Evolutionary conservation across 106 monocot genomes (phyloP).

Genomic region (Acorus gramineus): DNA sequence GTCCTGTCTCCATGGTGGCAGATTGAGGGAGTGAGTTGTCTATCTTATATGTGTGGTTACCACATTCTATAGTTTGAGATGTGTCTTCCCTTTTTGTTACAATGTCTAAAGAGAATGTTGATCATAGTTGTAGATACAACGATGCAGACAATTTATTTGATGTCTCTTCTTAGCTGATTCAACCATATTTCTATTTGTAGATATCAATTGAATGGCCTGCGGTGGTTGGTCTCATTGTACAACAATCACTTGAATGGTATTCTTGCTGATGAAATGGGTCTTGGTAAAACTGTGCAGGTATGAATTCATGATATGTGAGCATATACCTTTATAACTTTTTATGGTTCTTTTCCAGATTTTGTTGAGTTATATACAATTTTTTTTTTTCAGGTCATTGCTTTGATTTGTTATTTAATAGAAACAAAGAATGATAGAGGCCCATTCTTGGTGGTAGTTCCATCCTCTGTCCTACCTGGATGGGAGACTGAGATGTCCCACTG

Average conservation of each 20-base stretch:
- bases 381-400: constrained; percentile 74
- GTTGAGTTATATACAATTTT: not conserved
- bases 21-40: constrained; percentile 78
- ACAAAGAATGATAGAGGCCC: constrained; percentile 94
- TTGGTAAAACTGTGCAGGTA: constrained; percentile 99
- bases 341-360: not conserved
- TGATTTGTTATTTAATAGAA: constrained; percentile 97
- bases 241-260: constrained; percentile 99
- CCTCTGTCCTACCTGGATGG: constrained; percentile 96
- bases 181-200: constrained; percentile 20
- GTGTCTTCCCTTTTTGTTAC: not conserved
- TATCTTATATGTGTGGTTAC: not conserved
- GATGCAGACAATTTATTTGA: no score
- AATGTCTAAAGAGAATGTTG: no score
- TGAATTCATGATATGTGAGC: constrained; percentile 1
- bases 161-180: no score
- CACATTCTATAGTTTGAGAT: not conserved
- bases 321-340: not conserved
- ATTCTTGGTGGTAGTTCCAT: constrained; percentile 95
- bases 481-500: constrained; percentile 81
- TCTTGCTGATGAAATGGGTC: constrained; percentile 99
- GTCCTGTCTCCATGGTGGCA: constrained; percentile 69
- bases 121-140: no score
- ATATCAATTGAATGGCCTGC: constrained; percentile 96
- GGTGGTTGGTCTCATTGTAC: constrained; percentile 96